Conservation (phyloP, 2,329 filamentous ascomycete genomes). For the Fusarium musae region DNA sequence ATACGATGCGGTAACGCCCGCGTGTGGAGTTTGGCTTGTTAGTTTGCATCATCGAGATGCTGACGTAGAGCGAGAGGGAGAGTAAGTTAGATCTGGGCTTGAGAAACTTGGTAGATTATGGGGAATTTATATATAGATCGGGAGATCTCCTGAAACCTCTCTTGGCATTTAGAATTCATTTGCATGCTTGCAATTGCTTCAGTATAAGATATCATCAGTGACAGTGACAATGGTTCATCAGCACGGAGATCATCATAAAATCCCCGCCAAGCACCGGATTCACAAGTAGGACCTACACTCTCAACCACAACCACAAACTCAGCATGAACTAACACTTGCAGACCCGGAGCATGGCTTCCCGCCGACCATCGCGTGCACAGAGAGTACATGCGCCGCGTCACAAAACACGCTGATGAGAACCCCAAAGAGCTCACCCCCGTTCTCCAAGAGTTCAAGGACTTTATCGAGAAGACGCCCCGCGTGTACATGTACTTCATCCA, state of each 20-base stretch:
- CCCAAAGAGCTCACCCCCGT: slow-evolving; percentile 66
- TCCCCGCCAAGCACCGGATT: slow-evolving; percentile 59
- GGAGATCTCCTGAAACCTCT: not conserved
- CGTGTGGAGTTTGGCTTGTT: slow-evolving; percentile 10
- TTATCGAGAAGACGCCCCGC: slow-evolving; percentile 72
- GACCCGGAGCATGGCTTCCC: slow-evolving; percentile 70
- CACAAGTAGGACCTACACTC: slow-evolving; percentile 53
- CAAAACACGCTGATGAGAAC: slow-evolving; percentile 65
- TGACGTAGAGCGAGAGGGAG: slow-evolving; percentile 15
- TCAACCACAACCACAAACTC: not conserved
- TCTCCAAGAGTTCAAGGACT: slow-evolving; percentile 70
- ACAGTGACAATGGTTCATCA: slow-evolving; percentile 60
- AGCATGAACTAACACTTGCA: slow-evolving; percentile 38
- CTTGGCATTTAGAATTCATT: not conserved
- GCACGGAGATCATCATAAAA: slow-evolving; percentile 62
- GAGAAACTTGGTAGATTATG: not conserved
- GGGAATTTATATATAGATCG: slow-evolving; percentile 4
- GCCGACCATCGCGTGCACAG: slow-evolving; percentile 70
- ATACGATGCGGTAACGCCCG: not conserved
- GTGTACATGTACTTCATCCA: slow-evolving; percentile 73
- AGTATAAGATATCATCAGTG: not conserved
- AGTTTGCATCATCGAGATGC: slow-evolving; percentile 42
- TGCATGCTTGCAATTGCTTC: not conserved
- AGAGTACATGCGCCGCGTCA: slow-evolving; percentile 69
- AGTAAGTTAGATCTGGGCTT: not conserved